Conservation (phyloP, 192 early-diverging fungal species). For the Mortierella hygrophila region DNA sequence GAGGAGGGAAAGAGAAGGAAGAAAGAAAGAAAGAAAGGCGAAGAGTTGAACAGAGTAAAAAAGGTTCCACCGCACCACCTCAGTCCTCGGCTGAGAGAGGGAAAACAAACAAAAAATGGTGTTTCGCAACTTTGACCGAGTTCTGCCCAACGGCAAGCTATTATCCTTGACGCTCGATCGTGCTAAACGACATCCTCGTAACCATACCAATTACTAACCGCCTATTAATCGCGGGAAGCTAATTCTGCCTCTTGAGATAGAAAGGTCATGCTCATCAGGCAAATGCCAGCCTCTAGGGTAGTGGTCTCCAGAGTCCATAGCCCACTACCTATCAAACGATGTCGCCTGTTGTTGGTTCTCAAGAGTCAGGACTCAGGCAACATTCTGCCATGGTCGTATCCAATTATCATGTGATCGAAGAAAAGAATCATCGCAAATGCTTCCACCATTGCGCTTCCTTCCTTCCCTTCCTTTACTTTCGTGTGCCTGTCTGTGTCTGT, state of each 20-base stretch:
- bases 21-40: neutral
- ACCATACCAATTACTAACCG: neutral
- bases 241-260: no score
- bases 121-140: neutral
- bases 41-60: neutral
- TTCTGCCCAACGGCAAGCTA: neutral
- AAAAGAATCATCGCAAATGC: neutral
- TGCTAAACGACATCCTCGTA: neutral
- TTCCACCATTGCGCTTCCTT: neutral
- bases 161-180: neutral
- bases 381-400: no score
- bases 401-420: constrained; percentile 1
- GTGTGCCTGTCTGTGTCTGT: neutral
- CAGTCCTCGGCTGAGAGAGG: neutral
- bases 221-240: no score
- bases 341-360: no score
- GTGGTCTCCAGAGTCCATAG: no score
- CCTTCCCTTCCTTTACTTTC: neutral
- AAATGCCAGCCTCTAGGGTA: no score
- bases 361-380: no score
- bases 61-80: neutral
- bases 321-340: no score
- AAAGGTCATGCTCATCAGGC: no score
- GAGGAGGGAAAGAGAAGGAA: neutral
- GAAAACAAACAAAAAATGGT: neutral